Evolutionary conservation across 2,329 filamentous ascomycete genomes (phyloP).

Genomic region (Parafenestella ontariensis): DNA sequence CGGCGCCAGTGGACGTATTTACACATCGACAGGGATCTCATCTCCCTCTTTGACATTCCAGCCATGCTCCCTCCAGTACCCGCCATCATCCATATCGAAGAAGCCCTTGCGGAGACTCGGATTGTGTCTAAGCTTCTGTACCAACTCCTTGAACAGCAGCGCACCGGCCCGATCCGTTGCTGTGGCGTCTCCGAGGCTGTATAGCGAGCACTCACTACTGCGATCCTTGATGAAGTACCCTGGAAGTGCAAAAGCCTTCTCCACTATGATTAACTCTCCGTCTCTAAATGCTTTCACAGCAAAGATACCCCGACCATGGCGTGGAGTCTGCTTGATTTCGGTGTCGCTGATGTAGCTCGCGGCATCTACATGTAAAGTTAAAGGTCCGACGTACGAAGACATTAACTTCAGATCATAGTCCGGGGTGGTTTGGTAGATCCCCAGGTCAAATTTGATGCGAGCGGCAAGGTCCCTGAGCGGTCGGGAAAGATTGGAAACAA

Average conservation of each 20-base stretch:
- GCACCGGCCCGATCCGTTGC: slow-evolving; percentile 46
- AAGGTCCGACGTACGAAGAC: slow-evolving; percentile 29
- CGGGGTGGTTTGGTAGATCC: slow-evolving; percentile 17
- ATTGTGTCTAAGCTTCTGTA: slow-evolving; percentile 58
- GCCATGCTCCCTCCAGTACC: slow-evolving; percentile 30
- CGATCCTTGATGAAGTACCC: slow-evolving; percentile 48
- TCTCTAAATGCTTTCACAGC: slow-evolving; percentile 56
- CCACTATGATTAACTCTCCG: slow-evolving; percentile 62
- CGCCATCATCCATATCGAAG: slow-evolving; percentile 48
- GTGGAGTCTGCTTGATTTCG: slow-evolving; percentile 48
- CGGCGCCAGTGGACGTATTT: slow-evolving; percentile 1
- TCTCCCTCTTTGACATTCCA: slow-evolving; percentile 42
- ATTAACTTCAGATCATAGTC: slow-evolving; percentile 26
- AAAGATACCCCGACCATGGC: slow-evolving; percentile 59
- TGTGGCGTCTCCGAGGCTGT: slow-evolving; percentile 34
- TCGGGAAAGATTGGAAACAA: slow-evolving; percentile 18
- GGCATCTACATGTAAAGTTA: slow-evolving; percentile 31
- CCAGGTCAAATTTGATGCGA: slow-evolving; percentile 32
- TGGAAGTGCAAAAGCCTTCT: slow-evolving; percentile 59
- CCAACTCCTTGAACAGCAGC: slow-evolving; percentile 50
- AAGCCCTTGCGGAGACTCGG: slow-evolving; percentile 39
- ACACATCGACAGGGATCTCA: slow-evolving; percentile 52
- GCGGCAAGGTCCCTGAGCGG: slow-evolving; percentile 26
- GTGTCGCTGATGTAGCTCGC: slow-evolving; percentile 29
- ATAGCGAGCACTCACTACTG: slow-evolving; percentile 26